Percentiles rank a stretch among this genome's conserved stretches.
Conservation (phyloP, 257 asterid genomes). For the Solanum etuberosum region DNA sequence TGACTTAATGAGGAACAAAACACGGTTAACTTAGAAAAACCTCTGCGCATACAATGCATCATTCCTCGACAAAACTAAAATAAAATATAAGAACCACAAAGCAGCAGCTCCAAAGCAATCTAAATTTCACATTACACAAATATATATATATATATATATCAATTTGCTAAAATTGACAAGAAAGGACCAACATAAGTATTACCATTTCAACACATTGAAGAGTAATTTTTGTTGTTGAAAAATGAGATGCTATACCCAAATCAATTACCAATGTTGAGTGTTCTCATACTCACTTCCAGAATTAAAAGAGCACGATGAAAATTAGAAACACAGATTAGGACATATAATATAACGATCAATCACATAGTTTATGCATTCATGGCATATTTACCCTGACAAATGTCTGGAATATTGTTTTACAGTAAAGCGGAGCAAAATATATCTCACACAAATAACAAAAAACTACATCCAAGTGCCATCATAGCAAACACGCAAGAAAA, state of each 20-base stretch:
- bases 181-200: constrained; percentile 1
- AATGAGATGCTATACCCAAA: neutral
- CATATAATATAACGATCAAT: neutral
- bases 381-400: neutral
- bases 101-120: no score
- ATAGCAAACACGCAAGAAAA: neutral
- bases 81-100: neutral
- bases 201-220: no score
- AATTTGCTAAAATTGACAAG: constrained; percentile 4
- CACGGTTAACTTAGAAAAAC: no score
- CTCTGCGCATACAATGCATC: no score
- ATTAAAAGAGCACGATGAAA: neutral
- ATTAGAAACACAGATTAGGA: neutral
- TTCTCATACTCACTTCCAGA: neutral
- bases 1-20: no score
- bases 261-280: neutral
- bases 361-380: neutral
- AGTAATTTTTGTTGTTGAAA: no score
- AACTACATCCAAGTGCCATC: neutral
- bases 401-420: neutral
- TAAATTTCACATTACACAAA: no score
- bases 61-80: no score
- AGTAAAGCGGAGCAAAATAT: neutral
- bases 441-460: neutral
- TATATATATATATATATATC: no score